phyloP scores from a whole-genome alignment of 345 rosid species.

The Geranium brycei region DNA sequence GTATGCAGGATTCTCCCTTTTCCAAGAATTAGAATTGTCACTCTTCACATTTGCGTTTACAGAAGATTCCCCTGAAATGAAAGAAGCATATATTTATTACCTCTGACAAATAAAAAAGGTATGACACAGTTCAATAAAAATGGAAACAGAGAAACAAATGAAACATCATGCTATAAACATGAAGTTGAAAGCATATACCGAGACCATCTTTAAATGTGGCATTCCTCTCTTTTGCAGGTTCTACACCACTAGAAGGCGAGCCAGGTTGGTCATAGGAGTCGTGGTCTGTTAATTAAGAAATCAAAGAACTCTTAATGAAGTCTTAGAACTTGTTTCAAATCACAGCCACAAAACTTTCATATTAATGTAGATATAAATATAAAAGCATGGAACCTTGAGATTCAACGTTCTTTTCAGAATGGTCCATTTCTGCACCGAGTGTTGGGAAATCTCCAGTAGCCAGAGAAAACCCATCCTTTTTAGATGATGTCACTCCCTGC shows the following conservation, averaged over 20 bases:
- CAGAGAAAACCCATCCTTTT: conserved; percentile 73
- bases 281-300: conserved; percentile 29
- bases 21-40: conserved; percentile 46
- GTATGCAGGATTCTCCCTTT: conserved; percentile 42
- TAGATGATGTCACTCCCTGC: conserved; percentile 56
- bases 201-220: conserved; percentile 37
- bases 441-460: conserved; percentile 89
- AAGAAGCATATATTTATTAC: conserved; percentile 5
- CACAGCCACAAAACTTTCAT: neutral
- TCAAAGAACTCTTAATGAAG: neutral
- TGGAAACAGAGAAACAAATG: neutral
- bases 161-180: neutral
- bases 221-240: conserved; percentile 26
- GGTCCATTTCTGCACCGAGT: conserved; percentile 76
- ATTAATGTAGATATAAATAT: neutral
- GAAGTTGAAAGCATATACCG: conserved; percentile 10
- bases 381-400: conserved; percentile 45
- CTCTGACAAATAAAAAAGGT: neutral
- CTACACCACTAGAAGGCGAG: conserved; percentile 41
- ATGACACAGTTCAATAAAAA: neutral
- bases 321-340: neutral
- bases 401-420: conserved; percentile 35
- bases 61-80: conserved; percentile 31
- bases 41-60: conserved; percentile 24
- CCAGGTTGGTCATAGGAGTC: conserved; percentile 34